phyloP scores from a whole-genome alignment of 108 stramenopile species.

The Conticribra weissflogii region DNA sequence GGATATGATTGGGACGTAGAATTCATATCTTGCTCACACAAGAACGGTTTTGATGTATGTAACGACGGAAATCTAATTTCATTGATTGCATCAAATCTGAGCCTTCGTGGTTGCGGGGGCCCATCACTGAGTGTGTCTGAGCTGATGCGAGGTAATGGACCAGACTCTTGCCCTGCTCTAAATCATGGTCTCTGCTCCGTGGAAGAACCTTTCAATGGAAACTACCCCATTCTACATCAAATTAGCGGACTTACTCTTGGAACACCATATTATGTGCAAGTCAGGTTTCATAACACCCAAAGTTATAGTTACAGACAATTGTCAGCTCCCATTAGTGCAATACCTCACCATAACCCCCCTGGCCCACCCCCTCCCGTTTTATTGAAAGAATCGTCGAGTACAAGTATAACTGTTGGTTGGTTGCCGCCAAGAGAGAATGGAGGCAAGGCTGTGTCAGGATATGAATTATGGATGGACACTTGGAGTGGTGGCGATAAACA shows the following conservation, averaged over 20 bases:
- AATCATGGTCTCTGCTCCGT: slow-evolving; percentile 50
- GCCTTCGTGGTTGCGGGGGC: slow-evolving; percentile 57
- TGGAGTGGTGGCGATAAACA: slow-evolving; percentile 75
- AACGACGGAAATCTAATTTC: slow-evolving; percentile 69
- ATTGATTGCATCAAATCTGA: slow-evolving; percentile 37
- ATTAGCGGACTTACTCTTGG: slow-evolving; percentile 61
- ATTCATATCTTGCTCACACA: slow-evolving; percentile 63
- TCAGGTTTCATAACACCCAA: slow-evolving; percentile 66
- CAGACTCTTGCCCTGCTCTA: slow-evolving; percentile 49
- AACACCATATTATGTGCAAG: slow-evolving; percentile 68
- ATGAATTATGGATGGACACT: slow-evolving; percentile 86
- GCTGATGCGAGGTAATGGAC: slow-evolving; percentile 48
- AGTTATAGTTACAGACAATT: slow-evolving; percentile 55
- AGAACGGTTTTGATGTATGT: slow-evolving; percentile 64
- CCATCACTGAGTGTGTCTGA: slow-evolving; percentile 30
- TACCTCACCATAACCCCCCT: slow-evolving; percentile 63
- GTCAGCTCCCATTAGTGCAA: slow-evolving; percentile 33
- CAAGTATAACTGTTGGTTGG: slow-evolving; percentile 80
- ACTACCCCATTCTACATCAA: slow-evolving; percentile 54
- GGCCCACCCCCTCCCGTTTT: slow-evolving; percentile 70
- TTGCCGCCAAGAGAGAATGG: slow-evolving; percentile 69
- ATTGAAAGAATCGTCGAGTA: slow-evolving; percentile 58
- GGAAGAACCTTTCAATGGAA: slow-evolving; percentile 49
- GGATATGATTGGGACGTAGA: slow-evolving; percentile 82
- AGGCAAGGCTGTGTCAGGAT: slow-evolving; percentile 77